These are phyloP conservation scores for Rhizoclosmatium sp. DNA, from an alignment of 192 early-diverging fungal species.

Conservation along the genomic window DNA sequence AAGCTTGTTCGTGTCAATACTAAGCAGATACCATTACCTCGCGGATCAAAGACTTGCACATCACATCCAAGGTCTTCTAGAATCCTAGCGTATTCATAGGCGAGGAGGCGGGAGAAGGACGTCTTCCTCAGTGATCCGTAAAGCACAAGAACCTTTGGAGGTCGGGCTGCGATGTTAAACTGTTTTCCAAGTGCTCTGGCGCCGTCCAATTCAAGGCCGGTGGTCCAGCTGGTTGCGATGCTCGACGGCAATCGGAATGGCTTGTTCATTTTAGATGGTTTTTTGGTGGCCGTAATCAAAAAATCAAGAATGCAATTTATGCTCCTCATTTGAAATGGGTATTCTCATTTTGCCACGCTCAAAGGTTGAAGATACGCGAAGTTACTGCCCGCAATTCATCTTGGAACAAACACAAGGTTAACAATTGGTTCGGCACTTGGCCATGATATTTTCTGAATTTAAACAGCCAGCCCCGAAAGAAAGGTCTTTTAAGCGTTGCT, in stretches of 20 bases:
- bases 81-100: constrained; percentile 59
- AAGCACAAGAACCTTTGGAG: constrained; percentile 45
- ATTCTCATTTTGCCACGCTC: too few relatives aligned
- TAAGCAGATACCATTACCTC: neutral
- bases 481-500: too few relatives aligned
- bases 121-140: constrained; percentile 57
- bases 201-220: neutral
- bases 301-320: too few relatives aligned
- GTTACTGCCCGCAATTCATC: too few relatives aligned
- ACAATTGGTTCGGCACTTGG: too few relatives aligned
- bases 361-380: too few relatives aligned
- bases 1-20: neutral
- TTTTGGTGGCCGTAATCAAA: too few relatives aligned
- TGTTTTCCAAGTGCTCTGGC: neutral
- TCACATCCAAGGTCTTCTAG: constrained; percentile 59
- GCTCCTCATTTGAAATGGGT: too few relatives aligned
- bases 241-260: neutral
- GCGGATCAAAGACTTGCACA: constrained; percentile 58
- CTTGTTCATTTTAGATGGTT: neutral
- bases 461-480: too few relatives aligned
- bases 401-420: too few relatives aligned
- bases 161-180: neutral
- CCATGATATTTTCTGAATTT: too few relatives aligned
- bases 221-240: neutral
- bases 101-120: constrained; percentile 60